phyloP scores from a whole-genome alignment of 805 yeast species.

The Candida stauntonica region DNA sequence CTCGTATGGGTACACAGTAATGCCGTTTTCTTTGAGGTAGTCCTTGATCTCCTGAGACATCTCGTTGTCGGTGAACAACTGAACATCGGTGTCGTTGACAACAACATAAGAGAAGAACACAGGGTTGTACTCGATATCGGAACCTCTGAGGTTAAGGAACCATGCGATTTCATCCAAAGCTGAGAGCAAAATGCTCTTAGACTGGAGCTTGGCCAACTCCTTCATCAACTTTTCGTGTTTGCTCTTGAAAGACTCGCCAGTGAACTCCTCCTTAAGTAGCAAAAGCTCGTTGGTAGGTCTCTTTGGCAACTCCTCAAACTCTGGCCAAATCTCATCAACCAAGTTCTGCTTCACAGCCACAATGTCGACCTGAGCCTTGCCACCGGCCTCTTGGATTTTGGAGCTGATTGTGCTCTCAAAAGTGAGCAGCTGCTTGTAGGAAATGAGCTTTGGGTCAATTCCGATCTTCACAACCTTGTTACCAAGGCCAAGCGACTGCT shows the following conservation, averaged over 20 bases:
- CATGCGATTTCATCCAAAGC: slow-evolving; percentile 89
- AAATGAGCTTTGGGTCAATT: slow-evolving; percentile 75
- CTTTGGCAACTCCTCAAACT: slow-evolving; percentile 59
- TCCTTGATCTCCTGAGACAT: slow-evolving; percentile 33
- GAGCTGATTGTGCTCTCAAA: slow-evolving; percentile 29
- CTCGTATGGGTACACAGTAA: slow-evolving; percentile 49
- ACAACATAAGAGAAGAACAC: slow-evolving; percentile 69
- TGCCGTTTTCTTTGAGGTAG: slow-evolving; percentile 40
- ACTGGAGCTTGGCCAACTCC: slow-evolving; percentile 30
- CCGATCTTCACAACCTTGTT: slow-evolving; percentile 53
- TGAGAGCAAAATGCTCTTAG: slow-evolving; percentile 53
- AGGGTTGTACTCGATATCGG: slow-evolving; percentile 81
- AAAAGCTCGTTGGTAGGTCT: slow-evolving; percentile 48
- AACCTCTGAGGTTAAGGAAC: slow-evolving; percentile 80
- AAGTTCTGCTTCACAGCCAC: slow-evolving; percentile 58
- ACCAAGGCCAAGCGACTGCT: slow-evolving; percentile 38
- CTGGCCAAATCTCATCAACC: slow-evolving; percentile 69
- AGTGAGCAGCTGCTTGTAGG: slow-evolving; percentile 34
- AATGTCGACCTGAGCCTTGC: slow-evolving; percentile 38
- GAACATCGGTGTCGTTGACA: slow-evolving; percentile 39
- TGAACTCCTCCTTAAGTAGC: slow-evolving; percentile 45
- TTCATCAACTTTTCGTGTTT: slow-evolving; percentile 50
- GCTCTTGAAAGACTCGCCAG: slow-evolving; percentile 59
- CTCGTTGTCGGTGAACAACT: slow-evolving; percentile 50
- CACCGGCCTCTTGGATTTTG: slow-evolving; percentile 24